Conservation (phyloP, 208 protist genomes). For the Polymyxa betae region DNA sequence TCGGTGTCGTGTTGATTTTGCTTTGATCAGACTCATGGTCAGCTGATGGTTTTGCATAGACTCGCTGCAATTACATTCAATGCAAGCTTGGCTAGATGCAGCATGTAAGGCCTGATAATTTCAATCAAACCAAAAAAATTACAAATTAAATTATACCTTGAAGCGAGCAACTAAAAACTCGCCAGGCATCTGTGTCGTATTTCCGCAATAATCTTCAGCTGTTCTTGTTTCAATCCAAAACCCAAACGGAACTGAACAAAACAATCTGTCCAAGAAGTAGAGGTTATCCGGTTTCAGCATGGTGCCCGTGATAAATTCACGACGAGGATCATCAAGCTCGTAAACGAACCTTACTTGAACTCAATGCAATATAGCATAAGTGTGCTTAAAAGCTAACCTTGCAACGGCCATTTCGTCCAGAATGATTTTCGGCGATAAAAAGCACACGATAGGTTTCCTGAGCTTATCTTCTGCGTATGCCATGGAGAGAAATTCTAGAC, state of each 20-base stretch:
- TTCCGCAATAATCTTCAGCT: conserved; percentile 16
- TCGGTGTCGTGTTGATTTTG: conserved; percentile 19
- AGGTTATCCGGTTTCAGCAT: background rate
- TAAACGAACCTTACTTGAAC: background rate
- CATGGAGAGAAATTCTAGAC: background rate
- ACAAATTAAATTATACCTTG: too few species aligned
- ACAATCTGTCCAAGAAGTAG: background rate
- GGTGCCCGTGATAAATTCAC: background rate
- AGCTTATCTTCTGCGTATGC: background rate
- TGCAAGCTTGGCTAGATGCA: background rate
- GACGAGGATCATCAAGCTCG: conserved; percentile 31
- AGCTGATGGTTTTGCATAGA: background rate
- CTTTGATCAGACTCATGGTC: background rate
- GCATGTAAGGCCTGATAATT: background rate
- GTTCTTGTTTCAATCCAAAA: background rate
- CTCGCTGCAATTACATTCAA: background rate
- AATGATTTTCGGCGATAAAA: background rate
- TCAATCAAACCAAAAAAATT: background rate
- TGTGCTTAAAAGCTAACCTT: background rate
- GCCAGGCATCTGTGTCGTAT: background rate
- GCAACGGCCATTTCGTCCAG: conserved; percentile 9
- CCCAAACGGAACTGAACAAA: background rate
- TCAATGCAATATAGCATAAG: background rate
- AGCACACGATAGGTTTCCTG: background rate
- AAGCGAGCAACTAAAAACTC: background rate